Evolutionary conservation across 1,284 basidiomycete species (phyloP).

Genomic region (Albatrellus sp.): DNA sequence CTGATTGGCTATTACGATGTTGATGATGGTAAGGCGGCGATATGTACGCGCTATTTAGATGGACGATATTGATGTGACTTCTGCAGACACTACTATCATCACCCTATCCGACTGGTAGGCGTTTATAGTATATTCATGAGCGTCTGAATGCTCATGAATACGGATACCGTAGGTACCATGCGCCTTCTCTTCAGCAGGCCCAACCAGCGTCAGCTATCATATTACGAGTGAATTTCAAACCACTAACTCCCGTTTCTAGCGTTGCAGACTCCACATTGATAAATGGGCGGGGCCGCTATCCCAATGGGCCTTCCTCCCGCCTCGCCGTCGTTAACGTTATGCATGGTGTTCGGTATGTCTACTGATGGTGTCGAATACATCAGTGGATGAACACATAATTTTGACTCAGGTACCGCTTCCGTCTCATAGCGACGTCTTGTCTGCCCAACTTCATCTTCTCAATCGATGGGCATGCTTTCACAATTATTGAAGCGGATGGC

Average conservation of each 20-base stretch:
- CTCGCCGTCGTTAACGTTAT: background rate
- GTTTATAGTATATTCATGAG: no score
- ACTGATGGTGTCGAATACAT: no score
- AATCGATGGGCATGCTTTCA: slow-evolving; percentile 33
- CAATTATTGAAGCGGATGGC: slow-evolving; percentile 42
- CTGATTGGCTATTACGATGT: background rate
- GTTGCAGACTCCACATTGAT: background rate
- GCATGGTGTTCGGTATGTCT: background rate
- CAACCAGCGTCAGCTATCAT: background rate
- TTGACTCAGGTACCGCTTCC: slow-evolving; percentile 24
- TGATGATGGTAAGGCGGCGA: background rate
- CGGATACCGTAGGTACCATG: no score
- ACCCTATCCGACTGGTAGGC: background rate
- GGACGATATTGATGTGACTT: background rate
- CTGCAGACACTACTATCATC: background rate
- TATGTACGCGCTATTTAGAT: background rate
- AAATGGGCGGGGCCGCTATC: background rate
- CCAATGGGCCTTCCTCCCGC: background rate
- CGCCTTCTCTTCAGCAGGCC: background rate
- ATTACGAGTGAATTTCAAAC: background rate
- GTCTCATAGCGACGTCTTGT: slow-evolving; percentile 22
- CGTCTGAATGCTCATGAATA: no score
- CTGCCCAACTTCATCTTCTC: slow-evolving; percentile 25
- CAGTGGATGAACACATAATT: no score
- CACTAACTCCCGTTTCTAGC: background rate